phyloP scores from a whole-genome alignment of 202 grass and related monocot species.

The Digitaria exilis region DNA sequence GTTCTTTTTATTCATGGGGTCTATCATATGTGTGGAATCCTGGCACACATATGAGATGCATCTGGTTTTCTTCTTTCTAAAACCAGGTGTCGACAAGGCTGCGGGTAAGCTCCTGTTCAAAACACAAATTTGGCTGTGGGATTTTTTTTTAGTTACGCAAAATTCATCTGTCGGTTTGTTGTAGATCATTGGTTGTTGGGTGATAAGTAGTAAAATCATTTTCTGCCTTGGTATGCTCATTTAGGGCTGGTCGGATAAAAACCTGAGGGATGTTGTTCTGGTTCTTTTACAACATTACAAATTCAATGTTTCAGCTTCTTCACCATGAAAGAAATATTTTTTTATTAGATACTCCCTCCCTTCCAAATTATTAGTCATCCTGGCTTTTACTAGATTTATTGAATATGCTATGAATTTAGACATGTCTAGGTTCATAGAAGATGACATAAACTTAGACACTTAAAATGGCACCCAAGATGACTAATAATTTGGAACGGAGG shows the following conservation, averaged over 20 bases:
- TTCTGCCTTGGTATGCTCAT: neutral
- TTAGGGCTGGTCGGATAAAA: neutral
- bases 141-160: neutral
- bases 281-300: neutral
- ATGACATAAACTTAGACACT: too few species aligned
- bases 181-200: neutral
- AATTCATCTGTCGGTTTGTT: neutral
- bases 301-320: neutral
- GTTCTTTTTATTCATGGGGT: too few species aligned
- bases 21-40: too few species aligned
- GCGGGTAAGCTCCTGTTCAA: conserved; percentile 59
- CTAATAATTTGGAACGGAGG: too few species aligned
- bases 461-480: too few species aligned
- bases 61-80: too few species aligned
- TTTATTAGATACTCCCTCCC: conserved; percentile 7
- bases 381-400: too few species aligned
- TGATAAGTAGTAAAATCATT: neutral
- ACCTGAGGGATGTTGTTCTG: neutral
- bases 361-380: too few species aligned
- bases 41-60: too few species aligned
- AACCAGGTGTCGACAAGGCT: too few species aligned
- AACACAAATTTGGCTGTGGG: neutral
- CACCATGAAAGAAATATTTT: neutral
- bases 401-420: too few species aligned
- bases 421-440: too few species aligned